Evolutionary conservation across 768 basidiomycete genomes (phyloP).

Genomic region (Tylopilus sp.): DNA sequence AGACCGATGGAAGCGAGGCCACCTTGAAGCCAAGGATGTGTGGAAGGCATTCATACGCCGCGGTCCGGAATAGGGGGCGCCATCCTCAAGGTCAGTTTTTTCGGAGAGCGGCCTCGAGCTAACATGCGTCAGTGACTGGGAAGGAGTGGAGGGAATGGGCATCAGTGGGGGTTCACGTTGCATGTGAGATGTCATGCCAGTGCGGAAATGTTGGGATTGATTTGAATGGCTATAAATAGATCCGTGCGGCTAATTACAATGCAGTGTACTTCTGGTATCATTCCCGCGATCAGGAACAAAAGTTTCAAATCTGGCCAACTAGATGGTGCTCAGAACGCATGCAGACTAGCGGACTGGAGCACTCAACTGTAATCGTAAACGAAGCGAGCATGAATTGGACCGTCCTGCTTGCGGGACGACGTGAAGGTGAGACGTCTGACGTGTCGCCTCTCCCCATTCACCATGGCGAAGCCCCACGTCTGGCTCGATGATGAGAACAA

Average conservation of each 20-base stretch:
- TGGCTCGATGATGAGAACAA: constrained; percentile 11
- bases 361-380: constrained; percentile 71
- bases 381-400: constrained; percentile 47
- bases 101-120: background rate
- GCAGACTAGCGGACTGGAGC: background rate
- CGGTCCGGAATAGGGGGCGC: background rate
- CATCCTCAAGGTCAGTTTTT: constrained; percentile 6
- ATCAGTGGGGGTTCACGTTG: background rate
- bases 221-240: constrained; percentile 10
- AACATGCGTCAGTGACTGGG: constrained; percentile 15
- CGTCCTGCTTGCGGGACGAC: constrained; percentile 52
- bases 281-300: background rate
- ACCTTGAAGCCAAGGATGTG: constrained; percentile 4
- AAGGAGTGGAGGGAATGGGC: background rate
- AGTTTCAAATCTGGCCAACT: constrained; percentile 17
- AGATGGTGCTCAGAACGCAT: constrained; percentile 11
- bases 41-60: constrained; percentile 1
- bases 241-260: background rate
- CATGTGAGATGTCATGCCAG: constrained; percentile 17
- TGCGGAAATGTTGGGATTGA: too few species aligned
- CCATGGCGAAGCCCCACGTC: constrained; percentile 63
- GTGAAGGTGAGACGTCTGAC: constrained; percentile 60
- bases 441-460: constrained; percentile 59
- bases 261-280: background rate
- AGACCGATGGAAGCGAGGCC: constrained; percentile 19